Base-by-base conservation (phyloP, 2,329 filamentous ascomycete species). In the Eutypella sp. region DNA sequence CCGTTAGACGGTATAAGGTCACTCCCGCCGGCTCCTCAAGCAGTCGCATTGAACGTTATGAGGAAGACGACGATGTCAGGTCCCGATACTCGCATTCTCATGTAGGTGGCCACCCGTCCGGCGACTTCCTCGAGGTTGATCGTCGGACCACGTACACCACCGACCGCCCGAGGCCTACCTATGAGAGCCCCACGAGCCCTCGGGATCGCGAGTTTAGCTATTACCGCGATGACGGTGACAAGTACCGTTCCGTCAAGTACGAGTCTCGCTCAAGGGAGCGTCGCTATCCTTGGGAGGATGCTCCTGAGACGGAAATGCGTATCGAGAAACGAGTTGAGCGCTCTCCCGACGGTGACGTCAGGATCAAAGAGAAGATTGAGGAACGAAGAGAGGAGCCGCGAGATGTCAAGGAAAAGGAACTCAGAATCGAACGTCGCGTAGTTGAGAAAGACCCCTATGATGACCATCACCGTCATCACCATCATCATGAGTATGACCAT, bases 161-260 rank as follows among this genome's bases (percentile, higher is more conserved):
- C 29, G 75, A 78, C 45, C 69, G 74, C 9, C 73, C 76, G 20
- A 72, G 73, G 46, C 79, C 77, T n/a, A 68, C 70, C 39, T 67
- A 72, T 47, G 76, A 78, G 20, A 58, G 66, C 2, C 62, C 59
- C 2, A 29, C 47, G 24, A 47, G 52, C 25, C 25, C 33, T 27
- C 19, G 36, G 10, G 36, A 38, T 4, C 42, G 46, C 8, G 62
- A 57, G 22, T 55, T 54, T 16, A 58, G 65, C 15, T 65, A 61
- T 44, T 67, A 70, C 38, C 63, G 64, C 27, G 60, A 63, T 40
- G 69, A 67, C 46, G 48, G 55, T 39, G 56, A 61, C 40, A 55
- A 55, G 45, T 50, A 53, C 22, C 52, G 47, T 40, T 55, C 54
- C 16, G 0, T 29, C 22, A 33, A 41, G 31, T 61, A 61, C 20